Percentiles rank a stretch among this genome's conserved stretches.
Conservation (phyloP, 371 early-diverging fungal genomes). For the Mortierella sp. region DNA sequence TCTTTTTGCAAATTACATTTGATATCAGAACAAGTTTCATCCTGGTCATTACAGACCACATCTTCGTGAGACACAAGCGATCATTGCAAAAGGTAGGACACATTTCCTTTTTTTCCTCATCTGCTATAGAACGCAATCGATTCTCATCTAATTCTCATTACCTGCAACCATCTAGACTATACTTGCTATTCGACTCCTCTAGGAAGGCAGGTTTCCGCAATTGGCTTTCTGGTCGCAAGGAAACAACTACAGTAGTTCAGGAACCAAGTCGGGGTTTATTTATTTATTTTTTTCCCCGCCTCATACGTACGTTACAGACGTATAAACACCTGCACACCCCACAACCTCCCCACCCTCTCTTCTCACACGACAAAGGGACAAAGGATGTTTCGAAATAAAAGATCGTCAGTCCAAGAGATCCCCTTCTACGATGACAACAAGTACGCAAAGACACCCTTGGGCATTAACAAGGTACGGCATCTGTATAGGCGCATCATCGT, state of each 20-base stretch:
- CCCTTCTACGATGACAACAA: slow-evolving; percentile 49
- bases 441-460: slow-evolving; percentile 37
- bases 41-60: no score
- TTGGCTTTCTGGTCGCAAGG: background rate
- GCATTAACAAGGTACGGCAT: slow-evolving; percentile 16
- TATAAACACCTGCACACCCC: no score
- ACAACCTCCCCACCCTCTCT: no score
- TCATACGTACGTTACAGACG: no score
- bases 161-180: background rate
- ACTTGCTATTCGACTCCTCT: background rate
- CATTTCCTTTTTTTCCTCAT: background rate
- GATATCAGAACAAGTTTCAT: no score
- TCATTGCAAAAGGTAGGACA: background rate
- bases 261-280: no score
- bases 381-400: background rate
- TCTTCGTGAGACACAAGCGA: no score
- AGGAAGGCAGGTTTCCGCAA: background rate
- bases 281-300: no score
- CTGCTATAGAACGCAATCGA: background rate
- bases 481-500: background rate
- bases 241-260: background rate
- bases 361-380: no score
- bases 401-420: slow-evolving; percentile 8
- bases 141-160: background rate
- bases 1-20: no score